Percentiles rank a stretch among this genome's conserved stretches.
These are phyloP conservation scores for Streptanthus diversifolius DNA, from an alignment of 345 rosid genomes.

Conservation along the genomic window DNA sequence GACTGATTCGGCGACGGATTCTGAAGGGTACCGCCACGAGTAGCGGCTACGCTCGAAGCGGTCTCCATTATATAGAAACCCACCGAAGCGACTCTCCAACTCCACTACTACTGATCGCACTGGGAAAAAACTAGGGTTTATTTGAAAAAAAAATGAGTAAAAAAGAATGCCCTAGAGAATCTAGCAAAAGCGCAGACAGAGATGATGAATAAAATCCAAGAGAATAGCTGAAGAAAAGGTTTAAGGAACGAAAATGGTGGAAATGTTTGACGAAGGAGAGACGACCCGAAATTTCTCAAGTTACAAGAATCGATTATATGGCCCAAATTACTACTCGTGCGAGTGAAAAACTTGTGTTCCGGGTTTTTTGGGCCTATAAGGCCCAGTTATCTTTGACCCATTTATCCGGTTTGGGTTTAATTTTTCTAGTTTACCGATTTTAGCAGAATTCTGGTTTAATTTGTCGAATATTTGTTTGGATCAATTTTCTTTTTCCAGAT, in stretches of 20 bases:
- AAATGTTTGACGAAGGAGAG: slow-evolving; percentile 14
- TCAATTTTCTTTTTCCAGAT: too few species aligned
- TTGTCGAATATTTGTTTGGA: too few species aligned
- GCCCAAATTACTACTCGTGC: background rate
- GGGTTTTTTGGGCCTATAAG: background rate
- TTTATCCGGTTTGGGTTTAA: background rate
- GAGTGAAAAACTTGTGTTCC: background rate
- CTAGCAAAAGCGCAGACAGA: background rate
- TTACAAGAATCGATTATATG: slow-evolving; percentile 32
- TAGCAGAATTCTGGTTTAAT: background rate
- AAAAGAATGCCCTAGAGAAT: slow-evolving; percentile 29
- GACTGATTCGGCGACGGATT: slow-evolving; percentile 49
- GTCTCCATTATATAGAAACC: slow-evolving; percentile 58
- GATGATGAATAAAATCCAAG: background rate
- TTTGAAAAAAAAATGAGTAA: background rate
- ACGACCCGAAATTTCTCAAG: background rate
- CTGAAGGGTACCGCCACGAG: slow-evolving; percentile 62
- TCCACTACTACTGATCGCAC: background rate
- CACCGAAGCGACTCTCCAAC: background rate
- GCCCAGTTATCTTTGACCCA: background rate
- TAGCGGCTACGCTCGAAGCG: slow-evolving; percentile 53
- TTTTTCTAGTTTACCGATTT: too few species aligned
- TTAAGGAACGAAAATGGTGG: slow-evolving; percentile 20
- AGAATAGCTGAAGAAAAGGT: background rate
- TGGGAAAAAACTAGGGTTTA: slow-evolving; percentile 29